phyloP scores from a whole-genome alignment of 1,139 yeast species.

The Yamadazyma epiphylla region DNA sequence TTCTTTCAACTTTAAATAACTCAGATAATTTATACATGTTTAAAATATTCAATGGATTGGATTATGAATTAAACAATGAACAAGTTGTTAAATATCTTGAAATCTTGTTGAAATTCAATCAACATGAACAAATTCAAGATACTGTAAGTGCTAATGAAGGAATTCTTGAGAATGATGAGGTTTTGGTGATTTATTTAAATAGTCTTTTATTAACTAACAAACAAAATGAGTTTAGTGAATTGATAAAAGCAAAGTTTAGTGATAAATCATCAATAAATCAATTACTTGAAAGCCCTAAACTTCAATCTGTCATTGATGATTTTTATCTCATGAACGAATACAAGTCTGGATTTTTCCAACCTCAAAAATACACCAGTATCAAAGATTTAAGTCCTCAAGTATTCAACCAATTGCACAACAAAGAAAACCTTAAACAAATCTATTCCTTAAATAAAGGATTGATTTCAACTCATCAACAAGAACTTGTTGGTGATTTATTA shows the following conservation, averaged over 20 bases:
- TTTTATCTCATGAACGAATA: constrained; percentile 5
- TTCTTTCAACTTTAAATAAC: constrained; percentile 3
- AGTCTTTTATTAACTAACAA: constrained; percentile 14
- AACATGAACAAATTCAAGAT: constrained; percentile 5
- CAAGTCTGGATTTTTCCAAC: constrained; percentile 2
- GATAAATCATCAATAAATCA: constrained; percentile 5
- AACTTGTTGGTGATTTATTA: constrained; percentile 7
- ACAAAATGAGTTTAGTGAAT: constrained; percentile 8
- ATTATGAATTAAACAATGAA: constrained; percentile 1
- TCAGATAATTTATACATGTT: constrained; percentile 11
- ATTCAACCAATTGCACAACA: constrained; percentile 8
- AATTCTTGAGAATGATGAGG: not conserved
- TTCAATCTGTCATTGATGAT: constrained; percentile 6
- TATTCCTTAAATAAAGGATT: constrained; percentile 4
- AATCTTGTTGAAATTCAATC: constrained; percentile 6
- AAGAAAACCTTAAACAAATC: constrained; percentile 4
- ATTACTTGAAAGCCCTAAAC: constrained; percentile 8
- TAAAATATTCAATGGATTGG: constrained; percentile 4
- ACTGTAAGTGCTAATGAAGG: constrained; percentile 3
- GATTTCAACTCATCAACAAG: constrained; percentile 11
- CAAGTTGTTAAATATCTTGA: constrained; percentile 6
- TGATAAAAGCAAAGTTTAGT: constrained; percentile 6
- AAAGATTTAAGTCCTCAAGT: constrained; percentile 5
- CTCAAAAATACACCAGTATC: constrained; percentile 1
- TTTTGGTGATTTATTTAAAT: constrained; percentile 5